A percentile compares a stretch with the other conserved stretches of the same genome.
Evolutionary conservation across 208 protist species (phyloP).

Genomic region (Leishmania turanica): DNA sequence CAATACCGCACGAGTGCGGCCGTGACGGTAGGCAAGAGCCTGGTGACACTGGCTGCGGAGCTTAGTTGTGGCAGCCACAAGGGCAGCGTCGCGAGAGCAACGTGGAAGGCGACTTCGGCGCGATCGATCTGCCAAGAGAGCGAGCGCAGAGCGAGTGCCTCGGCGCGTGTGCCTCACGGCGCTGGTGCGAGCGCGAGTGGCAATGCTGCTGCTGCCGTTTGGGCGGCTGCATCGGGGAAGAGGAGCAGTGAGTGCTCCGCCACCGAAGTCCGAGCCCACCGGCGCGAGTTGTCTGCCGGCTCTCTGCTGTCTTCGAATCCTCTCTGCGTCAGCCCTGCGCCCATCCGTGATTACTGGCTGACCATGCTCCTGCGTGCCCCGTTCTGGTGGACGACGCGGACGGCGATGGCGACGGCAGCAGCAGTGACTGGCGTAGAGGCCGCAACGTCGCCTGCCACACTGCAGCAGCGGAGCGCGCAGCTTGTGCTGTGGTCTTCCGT

Average conservation of each 20-base stretch:
- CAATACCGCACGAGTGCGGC: constrained; percentile 1
- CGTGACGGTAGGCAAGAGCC: neutral
- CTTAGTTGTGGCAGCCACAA: neutral
- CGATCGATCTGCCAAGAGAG: neutral
- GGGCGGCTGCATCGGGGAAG: neutral
- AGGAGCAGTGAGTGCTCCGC: neutral
- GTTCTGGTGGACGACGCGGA: constrained; percentile 20
- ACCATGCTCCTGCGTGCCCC: constrained; percentile 22
- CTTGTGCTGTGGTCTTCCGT: constrained; percentile 11
- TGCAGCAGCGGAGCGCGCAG: constrained; percentile 13
- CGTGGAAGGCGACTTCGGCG: neutral
- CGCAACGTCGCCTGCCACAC: neutral
- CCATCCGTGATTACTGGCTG: constrained; percentile 34
- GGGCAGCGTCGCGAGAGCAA: no score
- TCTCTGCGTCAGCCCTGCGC: constrained; percentile 12
- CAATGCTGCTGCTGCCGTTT: no score
- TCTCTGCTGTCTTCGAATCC: constrained; percentile 33
- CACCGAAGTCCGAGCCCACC: neutral
- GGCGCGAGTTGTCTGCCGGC: neutral
- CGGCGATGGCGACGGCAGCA: neutral
- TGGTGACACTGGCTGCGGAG: constrained; percentile 2
- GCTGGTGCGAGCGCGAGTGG: neutral
- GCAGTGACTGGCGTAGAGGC: neutral
- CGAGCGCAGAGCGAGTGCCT: neutral
- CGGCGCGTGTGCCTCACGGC: neutral